phyloP scores from a whole-genome alignment of 441 rosid species.

The Gossypium aridum region DNA sequence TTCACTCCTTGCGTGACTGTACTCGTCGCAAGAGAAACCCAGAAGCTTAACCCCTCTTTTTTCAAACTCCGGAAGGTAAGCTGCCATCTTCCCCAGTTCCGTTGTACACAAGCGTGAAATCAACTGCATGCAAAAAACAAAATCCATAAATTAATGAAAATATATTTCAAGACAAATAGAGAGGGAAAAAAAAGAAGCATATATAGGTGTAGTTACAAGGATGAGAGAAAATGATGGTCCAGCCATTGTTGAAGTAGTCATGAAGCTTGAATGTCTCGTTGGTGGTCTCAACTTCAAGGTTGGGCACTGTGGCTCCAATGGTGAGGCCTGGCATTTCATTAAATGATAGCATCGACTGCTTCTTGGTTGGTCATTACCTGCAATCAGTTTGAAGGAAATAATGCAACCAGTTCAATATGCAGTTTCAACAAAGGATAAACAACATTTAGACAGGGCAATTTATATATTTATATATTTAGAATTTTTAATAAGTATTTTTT shows the following conservation, averaged over 20 bases:
- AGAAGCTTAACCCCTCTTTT: conserved; percentile 63
- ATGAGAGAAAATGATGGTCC: conserved; percentile 84
- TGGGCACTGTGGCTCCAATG: conserved; percentile 61
- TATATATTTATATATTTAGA: too few species aligned
- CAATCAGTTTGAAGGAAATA: too few species aligned
- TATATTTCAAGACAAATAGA: background rate
- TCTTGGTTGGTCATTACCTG: too few species aligned
- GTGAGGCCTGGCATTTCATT: conserved; percentile 65
- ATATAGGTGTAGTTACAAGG: conserved; percentile 33
- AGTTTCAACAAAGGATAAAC: too few species aligned
- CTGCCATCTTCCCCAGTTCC: conserved; percentile 65
- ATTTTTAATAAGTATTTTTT: too few species aligned
- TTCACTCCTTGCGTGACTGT: conserved; percentile 54
- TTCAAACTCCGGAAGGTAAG: conserved; percentile 41
- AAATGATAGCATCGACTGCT: too few species aligned
- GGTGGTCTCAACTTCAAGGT: conserved; percentile 57
- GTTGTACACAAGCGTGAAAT: conserved; percentile 88
- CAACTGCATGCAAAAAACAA: conserved; percentile 30
- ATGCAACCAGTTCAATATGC: too few species aligned
- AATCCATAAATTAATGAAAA: background rate
- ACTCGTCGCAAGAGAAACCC: conserved; percentile 78
- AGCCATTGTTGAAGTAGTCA: conserved; percentile 42
- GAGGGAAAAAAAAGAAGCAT: background rate
- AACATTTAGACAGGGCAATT: too few species aligned
- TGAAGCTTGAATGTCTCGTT: conserved; percentile 61